A percentile compares a stretch with the other conserved stretches of the same genome.
Conservation (phyloP, 2,329 filamentous ascomycete genomes). For the Arthrinium phaeospermum region DNA sequence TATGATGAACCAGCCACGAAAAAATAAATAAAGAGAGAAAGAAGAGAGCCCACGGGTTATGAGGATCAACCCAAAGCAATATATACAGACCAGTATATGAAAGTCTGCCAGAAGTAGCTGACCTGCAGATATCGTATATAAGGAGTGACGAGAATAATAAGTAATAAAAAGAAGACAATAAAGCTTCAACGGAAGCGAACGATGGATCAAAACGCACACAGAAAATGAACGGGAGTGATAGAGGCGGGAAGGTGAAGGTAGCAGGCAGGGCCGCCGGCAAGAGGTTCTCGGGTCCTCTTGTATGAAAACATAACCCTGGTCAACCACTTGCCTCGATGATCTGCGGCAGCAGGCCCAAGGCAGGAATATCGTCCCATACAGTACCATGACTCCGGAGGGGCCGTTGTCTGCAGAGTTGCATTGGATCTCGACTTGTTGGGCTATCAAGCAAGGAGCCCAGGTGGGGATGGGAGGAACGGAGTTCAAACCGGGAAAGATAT, state of each 20-base stretch:
- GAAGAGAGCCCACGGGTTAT: background rate
- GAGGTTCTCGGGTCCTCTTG: background rate
- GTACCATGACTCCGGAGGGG: constrained; percentile 5
- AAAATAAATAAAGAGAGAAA: background rate
- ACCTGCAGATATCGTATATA: constrained; percentile 22
- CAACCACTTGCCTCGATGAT: background rate
- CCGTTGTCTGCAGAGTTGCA: background rate
- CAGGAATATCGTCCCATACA: constrained; percentile 17
- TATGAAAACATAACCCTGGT: background rate
- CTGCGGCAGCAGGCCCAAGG: constrained; percentile 3
- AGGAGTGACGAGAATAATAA: constrained; percentile 20
- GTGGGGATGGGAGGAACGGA: background rate
- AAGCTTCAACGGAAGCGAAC: constrained; percentile 14
- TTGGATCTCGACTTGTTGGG: background rate
- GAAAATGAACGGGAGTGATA: background rate
- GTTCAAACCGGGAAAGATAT: constrained; percentile 5
- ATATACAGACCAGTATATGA: background rate
- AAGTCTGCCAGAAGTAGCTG: constrained; percentile 23
- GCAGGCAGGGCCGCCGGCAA: background rate
- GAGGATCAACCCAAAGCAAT: background rate
- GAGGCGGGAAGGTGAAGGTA: background rate
- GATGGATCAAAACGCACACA: constrained; percentile 5
- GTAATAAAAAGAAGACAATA: constrained; percentile 20
- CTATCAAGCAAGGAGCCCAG: constrained; percentile 5
- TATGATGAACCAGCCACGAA: background rate